These are phyloP conservation scores for Ophiostoma pallidulum DNA, from an alignment of 2,329 filamentous ascomycete species.

Conservation along the genomic window DNA sequence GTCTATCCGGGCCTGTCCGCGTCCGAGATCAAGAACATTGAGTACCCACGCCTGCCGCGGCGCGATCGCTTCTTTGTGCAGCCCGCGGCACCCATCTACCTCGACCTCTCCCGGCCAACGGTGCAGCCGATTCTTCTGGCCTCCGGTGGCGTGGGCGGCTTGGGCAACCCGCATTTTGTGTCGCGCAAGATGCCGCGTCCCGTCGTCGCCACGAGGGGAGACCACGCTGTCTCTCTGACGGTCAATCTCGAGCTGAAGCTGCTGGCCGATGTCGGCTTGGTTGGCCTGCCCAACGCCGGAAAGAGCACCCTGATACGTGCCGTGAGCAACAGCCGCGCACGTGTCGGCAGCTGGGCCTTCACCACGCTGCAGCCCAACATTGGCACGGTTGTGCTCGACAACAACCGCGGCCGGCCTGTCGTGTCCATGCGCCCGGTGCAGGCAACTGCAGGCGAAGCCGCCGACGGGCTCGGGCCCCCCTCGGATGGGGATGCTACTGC, in stretches of 20 bases:
- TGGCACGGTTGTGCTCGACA: conserved; percentile 87
- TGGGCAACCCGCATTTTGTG: conserved; percentile 90
- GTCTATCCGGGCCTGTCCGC: conserved; percentile 70
- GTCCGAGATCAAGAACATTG: conserved; percentile 51
- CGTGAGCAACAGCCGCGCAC: conserved; percentile 77
- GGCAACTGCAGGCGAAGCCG: conserved; percentile 30
- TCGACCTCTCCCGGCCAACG: conserved; percentile 69
- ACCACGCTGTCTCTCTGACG: conserved; percentile 65
- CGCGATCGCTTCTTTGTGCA: conserved; percentile 53
- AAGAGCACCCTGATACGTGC: conserved; percentile 88
- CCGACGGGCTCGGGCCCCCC: too few species aligned
- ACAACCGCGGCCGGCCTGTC: conserved; percentile 65
- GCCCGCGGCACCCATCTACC: conserved; percentile 60
- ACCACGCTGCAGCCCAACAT: conserved; percentile 89
- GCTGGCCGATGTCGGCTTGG: conserved; percentile 86
- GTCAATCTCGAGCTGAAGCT: conserved; percentile 89
- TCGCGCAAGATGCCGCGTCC: conserved; percentile 66
- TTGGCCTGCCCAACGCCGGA: conserved; percentile 90
- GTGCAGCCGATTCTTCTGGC: conserved; percentile 76
- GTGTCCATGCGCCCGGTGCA: conserved; percentile 20
- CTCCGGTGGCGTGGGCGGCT: conserved; percentile 76
- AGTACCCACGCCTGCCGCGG: conserved; percentile 41
- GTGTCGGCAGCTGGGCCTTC: conserved; percentile 92
- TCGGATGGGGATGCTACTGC: conserved; percentile 33
- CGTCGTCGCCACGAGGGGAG: conserved; percentile 81